Percentiles rank a stretch among this genome's conserved stretches.
Conservation (phyloP, 108 stramenopile genomes). For the Cyclostephanos invisitatus region DNA sequence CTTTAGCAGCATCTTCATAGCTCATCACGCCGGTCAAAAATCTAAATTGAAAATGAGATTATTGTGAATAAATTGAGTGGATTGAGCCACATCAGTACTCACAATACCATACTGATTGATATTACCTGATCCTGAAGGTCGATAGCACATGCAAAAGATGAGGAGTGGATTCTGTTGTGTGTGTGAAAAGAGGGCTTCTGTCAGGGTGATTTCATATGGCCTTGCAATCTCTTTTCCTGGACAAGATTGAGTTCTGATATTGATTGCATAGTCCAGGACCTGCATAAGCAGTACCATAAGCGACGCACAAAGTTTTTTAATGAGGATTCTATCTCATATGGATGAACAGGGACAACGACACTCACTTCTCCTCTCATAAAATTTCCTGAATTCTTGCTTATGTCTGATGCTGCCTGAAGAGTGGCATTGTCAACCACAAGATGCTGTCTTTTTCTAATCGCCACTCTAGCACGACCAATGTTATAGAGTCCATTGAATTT, state of each 20-base stretch:
- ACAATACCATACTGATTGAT: conserved; percentile 67
- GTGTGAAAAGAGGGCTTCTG: conserved; percentile 72
- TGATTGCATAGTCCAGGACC: conserved; percentile 62
- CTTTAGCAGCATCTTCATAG: conserved; percentile 85
- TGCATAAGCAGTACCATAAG: conserved; percentile 8
- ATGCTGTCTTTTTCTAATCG: background rate
- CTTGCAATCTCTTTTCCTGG: conserved; percentile 69
- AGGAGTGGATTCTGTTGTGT: conserved; percentile 86
- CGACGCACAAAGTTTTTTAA: background rate
- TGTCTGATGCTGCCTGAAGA: background rate
- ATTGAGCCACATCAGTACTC: background rate
- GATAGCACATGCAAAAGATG: conserved; percentile 82
- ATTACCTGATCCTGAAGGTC: conserved; percentile 86
- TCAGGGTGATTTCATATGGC: conserved; percentile 85
- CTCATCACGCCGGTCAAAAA: conserved; percentile 81
- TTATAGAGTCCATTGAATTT: conserved; percentile 20
- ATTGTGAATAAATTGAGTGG: background rate
- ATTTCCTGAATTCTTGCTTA: conserved; percentile 14
- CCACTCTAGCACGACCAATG: background rate
- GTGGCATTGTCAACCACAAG: background rate
- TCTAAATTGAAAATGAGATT: background rate
- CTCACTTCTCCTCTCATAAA: conserved; percentile 38
- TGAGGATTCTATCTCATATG: background rate
- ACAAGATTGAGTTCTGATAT: conserved; percentile 53
- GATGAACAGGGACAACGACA: background rate